Evolutionary conservation across 2,329 filamentous ascomycete species (phyloP).

Genomic region (Coniochaeta sp.): DNA sequence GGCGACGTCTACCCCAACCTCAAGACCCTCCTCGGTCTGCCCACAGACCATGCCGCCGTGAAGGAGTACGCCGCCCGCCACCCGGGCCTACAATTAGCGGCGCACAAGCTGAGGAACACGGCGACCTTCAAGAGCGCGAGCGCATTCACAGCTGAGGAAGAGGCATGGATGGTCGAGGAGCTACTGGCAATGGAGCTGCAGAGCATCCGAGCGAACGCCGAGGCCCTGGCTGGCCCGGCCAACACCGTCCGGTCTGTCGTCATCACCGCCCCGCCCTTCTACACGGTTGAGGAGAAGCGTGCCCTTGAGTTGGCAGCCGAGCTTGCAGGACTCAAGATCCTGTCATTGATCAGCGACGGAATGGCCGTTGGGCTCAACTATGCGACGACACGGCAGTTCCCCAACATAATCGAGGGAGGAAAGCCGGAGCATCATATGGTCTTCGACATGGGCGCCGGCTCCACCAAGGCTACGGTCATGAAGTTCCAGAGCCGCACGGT

Average conservation of each 20-base stretch:
- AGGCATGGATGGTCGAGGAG: constrained; percentile 78
- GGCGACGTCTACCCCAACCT: constrained; percentile 92
- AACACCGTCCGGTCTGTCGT: constrained; percentile 72
- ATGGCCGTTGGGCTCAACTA: constrained; percentile 93
- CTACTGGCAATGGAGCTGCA: constrained; percentile 93
- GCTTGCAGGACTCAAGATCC: constrained; percentile 78
- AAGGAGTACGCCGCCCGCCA: constrained; percentile 68
- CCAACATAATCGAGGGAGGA: constrained; percentile 70
- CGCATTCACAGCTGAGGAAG: constrained; percentile 53
- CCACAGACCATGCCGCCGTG: constrained; percentile 52
- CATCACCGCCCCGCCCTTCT: constrained; percentile 85
- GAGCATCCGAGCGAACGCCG: constrained; percentile 84
- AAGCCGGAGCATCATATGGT: constrained; percentile 89
- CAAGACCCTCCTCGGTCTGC: constrained; percentile 80
- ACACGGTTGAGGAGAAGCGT: constrained; percentile 82
- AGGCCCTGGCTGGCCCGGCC: constrained; percentile 70
- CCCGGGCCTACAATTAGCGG: constrained; percentile 67
- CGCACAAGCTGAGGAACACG: constrained; percentile 55
- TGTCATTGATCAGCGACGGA: constrained; percentile 81
- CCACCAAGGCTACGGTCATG: constrained; percentile 81
- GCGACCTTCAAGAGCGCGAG: constrained; percentile 73
- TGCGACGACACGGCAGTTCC: constrained; percentile 84
- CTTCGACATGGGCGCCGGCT: constrained; percentile 97
- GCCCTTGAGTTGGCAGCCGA: constrained; percentile 79
- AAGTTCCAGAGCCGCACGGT: constrained; percentile 83